Evolutionary conservation across 495 filamentous ascomycete species (phyloP).

Genomic region (Margaritispora aquatica): DNA sequence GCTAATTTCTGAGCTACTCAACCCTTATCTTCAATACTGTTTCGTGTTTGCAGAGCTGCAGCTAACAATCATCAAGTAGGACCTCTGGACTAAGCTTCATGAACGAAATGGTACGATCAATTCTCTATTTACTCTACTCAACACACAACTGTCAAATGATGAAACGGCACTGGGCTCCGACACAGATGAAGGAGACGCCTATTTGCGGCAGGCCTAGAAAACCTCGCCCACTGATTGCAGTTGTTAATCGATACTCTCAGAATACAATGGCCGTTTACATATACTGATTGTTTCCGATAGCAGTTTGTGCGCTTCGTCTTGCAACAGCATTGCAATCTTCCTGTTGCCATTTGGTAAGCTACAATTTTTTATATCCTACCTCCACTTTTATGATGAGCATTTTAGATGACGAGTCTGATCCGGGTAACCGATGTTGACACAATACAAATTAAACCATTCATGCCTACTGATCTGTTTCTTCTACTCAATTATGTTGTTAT

Average conservation of each 20-base stretch:
- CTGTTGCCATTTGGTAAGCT: slow-evolving; percentile 17
- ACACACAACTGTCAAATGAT: slow-evolving; percentile 54
- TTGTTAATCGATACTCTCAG: not conserved
- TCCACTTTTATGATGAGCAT: slow-evolving; percentile 53
- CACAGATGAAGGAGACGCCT: slow-evolving; percentile 66
- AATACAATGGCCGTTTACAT: not conserved
- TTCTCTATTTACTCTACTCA: not conserved
- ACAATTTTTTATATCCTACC: slow-evolving; percentile 2
- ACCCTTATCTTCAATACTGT: slow-evolving; percentile 6
- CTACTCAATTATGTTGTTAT: slow-evolving; percentile 5
- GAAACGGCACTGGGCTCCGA: slow-evolving; percentile 99
- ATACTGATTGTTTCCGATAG: not conserved
- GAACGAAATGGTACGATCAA: not conserved
- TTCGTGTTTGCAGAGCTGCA: not conserved
- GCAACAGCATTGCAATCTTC: too few species aligned
- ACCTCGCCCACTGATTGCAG: slow-evolving; percentile 94
- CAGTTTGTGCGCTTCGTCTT: not conserved
- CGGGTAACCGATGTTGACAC: slow-evolving; percentile 74
- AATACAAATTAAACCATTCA: slow-evolving; percentile 67
- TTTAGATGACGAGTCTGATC: slow-evolving; percentile 87
- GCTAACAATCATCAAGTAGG: not conserved
- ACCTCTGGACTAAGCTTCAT: not conserved
- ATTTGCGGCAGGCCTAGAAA: slow-evolving; percentile 99
- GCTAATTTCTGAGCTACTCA: slow-evolving; percentile 77
- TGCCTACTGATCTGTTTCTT: slow-evolving; percentile 52